Percentiles rank a stretch among this genome's conserved stretches.
Conservation (phyloP, 768 basidiomycete species). For the Rhodotorula graminis region DNA sequence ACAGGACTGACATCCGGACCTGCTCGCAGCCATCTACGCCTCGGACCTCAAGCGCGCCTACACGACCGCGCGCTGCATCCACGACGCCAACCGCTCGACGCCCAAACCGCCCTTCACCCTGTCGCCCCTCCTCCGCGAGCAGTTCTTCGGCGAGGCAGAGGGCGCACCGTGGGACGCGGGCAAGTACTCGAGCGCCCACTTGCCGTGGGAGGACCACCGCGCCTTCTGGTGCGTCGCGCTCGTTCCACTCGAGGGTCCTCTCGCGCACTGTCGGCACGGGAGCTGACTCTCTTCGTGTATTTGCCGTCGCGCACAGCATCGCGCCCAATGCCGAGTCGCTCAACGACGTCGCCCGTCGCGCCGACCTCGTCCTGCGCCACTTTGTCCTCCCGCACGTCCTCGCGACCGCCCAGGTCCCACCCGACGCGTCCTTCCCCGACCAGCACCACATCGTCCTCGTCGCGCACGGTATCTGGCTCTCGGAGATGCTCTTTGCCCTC, state of each 20-base stretch:
- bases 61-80: slow-evolving; percentile 46
- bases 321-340: slow-evolving; percentile 47
- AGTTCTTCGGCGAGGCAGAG: slow-evolving; percentile 50
- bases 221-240: slow-evolving; percentile 36
- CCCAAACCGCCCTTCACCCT: slow-evolving; percentile 21
- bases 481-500: slow-evolving; percentile 48
- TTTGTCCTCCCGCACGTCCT: slow-evolving; percentile 48
- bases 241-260: no score
- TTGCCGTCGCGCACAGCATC: slow-evolving; percentile 30
- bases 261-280: no score
- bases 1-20: no score
- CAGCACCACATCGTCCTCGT: slow-evolving; percentile 46
- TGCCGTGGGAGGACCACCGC: slow-evolving; percentile 43
- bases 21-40: slow-evolving; percentile 45
- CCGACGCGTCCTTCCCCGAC: slow-evolving; percentile 19
- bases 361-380: slow-evolving; percentile 46
- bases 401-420: slow-evolving; percentile 19
- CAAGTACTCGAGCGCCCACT: slow-evolving; percentile 14
- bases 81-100: slow-evolving; percentile 16
- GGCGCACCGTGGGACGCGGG: slow-evolving; percentile 39
- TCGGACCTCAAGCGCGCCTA: slow-evolving; percentile 49
- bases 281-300: background rate
- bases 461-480: slow-evolving; percentile 51
- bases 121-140: slow-evolving; percentile 47
- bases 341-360: slow-evolving; percentile 48